A percentile compares a stretch with the other conserved stretches of the same genome.
phyloP scores from a whole-genome alignment of 805 yeast species.

The Saturnispora galanensis region DNA sequence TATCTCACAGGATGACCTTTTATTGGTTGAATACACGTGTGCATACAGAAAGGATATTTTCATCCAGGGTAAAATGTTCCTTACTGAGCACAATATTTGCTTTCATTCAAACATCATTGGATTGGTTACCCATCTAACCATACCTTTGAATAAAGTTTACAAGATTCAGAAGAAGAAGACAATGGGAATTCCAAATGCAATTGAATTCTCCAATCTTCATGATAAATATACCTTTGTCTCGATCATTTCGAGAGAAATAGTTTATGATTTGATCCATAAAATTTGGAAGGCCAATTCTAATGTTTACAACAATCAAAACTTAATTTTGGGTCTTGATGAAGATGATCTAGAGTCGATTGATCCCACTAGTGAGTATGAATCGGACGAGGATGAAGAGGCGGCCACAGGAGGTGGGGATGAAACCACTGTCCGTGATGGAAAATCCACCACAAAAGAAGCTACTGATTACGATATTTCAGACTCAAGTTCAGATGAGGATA shows the following conservation, averaged over 20 bases:
- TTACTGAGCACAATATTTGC: conserved; percentile 45
- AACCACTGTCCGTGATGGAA: background rate
- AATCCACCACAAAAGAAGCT: conserved; percentile 11
- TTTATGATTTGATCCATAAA: conserved; percentile 41
- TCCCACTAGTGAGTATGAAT: conserved; percentile 14
- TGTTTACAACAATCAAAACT: conserved; percentile 9
- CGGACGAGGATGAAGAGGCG: conserved; percentile 28
- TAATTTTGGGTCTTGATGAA: conserved; percentile 13
- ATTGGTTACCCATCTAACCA: conserved; percentile 47
- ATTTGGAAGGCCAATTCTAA: conserved; percentile 47
- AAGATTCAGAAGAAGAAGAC: conserved; percentile 57
- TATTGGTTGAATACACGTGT: conserved; percentile 56
- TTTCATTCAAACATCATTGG: conserved; percentile 64
- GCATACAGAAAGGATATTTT: conserved; percentile 57
- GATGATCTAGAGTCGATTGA: conserved; percentile 11
- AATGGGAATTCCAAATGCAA: conserved; percentile 60
- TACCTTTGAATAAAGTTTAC: conserved; percentile 53
- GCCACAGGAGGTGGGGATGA: conserved; percentile 22
- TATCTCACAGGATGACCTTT: conserved; percentile 38
- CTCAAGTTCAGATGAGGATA: conserved; percentile 24
- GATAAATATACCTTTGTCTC: conserved; percentile 57
- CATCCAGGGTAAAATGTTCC: conserved; percentile 55
- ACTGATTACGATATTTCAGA: conserved; percentile 15
- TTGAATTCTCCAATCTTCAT: conserved; percentile 53
- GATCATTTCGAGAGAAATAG: conserved; percentile 48